Evolutionary conservation across 2,329 filamentous ascomycete species (phyloP), one percentile per base, ranked within the genome.

Genomic region (Xylariaceae sp.): DNA sequence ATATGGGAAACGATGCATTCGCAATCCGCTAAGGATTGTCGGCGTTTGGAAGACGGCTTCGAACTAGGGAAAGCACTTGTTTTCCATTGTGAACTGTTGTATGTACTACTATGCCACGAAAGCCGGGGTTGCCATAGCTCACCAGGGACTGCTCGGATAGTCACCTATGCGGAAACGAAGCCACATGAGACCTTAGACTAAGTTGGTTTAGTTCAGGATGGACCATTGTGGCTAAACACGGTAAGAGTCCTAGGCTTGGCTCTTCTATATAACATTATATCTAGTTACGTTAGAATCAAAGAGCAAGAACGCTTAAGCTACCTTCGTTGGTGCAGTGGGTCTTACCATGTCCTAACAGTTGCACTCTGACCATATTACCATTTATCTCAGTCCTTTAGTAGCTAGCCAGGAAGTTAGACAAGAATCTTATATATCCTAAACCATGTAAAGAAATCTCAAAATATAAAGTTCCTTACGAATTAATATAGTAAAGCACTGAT

Each of bases 1-100:
- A 59, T 61, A 54, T 50, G 23, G 60, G 58, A 58, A 63, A 51
- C 44, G 48, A 57, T 65, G 64, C 64, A 66, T 66, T 60, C 54
- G 57, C 61, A 60, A 57, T 59, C 63, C 56, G 23, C 44, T 23
- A 44, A 45, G 55, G 59, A 55, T 65, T 63, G 56, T 58, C 52
- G 63, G 64, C 63, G 64, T 66, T 66, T 51, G 54, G 64, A 62
- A 60, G 55, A 57, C 49, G 58, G 51, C 48, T 59, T 62, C 52
- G 54, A 51, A 56, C 54, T 56, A 46, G 52, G 56, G 52, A 48
- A 55, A 52, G 45, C 55, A 45, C 52, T 54, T 51, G 54, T 56
- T 52, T 55, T 54, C 56, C 60, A 53, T 59, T 61, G 54, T 49
- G 52, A 57, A 54, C 52, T 57, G 58, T 23, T 62, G 56, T 61